These are phyloP conservation scores for Aegilops speltoides DNA, from an alignment of 176 grass and related monocot genomes.

Conservation along the genomic window DNA sequence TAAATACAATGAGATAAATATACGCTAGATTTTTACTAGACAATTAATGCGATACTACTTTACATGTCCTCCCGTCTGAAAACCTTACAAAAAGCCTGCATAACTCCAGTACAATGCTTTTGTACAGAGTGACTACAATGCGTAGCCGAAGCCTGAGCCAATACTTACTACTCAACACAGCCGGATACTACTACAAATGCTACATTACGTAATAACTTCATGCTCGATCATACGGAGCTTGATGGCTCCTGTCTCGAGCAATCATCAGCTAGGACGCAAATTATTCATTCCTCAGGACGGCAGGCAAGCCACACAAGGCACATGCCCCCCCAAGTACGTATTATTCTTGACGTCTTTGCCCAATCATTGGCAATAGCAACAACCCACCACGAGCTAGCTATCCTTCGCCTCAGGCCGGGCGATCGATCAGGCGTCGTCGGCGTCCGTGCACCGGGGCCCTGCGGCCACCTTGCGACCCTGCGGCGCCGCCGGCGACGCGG, in stretches of 20 bases:
- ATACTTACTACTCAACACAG: not conserved
- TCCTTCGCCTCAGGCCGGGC: not conserved
- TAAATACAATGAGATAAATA: no score
- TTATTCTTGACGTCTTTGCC: constrained; percentile 9
- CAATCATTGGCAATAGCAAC: constrained; percentile 11
- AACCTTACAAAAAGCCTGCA: not conserved
- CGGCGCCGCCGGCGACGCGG: constrained; percentile 25
- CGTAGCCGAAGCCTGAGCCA: not conserved
- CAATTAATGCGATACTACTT: not conserved
- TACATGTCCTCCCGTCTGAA: not conserved
- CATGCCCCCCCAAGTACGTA: not conserved
- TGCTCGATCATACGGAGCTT: constrained; percentile 45
- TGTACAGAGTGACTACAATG: not conserved
- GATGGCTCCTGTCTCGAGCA: constrained; percentile 25
- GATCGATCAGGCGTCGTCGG: constrained; percentile 4
- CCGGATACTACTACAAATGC: not conserved
- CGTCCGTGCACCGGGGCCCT: constrained; percentile 17
- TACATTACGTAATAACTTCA: constrained; percentile 27
- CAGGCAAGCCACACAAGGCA: not conserved
- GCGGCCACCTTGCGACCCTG: constrained; percentile 38
- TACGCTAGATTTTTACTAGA: no score
- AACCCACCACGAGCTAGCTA: not conserved
- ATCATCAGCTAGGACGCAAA: constrained; percentile 34
- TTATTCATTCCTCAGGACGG: constrained; percentile 8
- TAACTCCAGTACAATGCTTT: not conserved